Evolutionary conservation across 768 basidiomycete species (phyloP), one percentile per base, ranked within the genome.

Genomic region (Pisolithus orientalis): DNA sequence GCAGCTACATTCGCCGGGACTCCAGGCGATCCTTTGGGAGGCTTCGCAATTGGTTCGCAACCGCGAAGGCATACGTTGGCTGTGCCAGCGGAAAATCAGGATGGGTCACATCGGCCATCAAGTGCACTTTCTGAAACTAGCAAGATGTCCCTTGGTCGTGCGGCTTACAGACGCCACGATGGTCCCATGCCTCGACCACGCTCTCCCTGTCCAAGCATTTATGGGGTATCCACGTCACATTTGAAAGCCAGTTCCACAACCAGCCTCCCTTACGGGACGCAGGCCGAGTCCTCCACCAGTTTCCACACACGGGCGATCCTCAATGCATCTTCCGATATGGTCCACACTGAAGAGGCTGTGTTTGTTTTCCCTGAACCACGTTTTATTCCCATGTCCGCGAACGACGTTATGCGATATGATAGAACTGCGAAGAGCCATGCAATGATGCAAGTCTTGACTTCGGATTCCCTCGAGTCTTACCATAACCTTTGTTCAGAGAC

Each of bases 391-490:
- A 57, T 57, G 56, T 52, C 56, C 34, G 53, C 56, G 16, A 55
- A 55, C 47, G 56, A 53, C 37, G 54, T 57, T 17, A 57, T 51
- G 31, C 53, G 56, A 14, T 57, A 55, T 40, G 56, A 57, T 55
- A 50, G 56, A 40, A 51, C 37, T 34, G 42, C 53, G 5, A 51
- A 51, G 29, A 51, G 45, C 34, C 50, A 51, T 46, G 43, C 50
- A 7, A 52, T 57, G 53, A 57, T 57, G 56, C 47, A 49, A 49
- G 49, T 50, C 27, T 31, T 16, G 25, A 16, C 11, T 48, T 39
- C 29, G 10, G 5, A 24, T 37, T 31, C n/a, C 24, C 27, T 37
- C 32, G 34, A n/a, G 16, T 16, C 21, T 39, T 49, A 21, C 10
- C 21, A 55, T 49, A 44, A 32, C n/a, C 8, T 39, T 27, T 45